These are phyloP conservation scores for Solanum arcanum DNA, from an alignment of 257 asterid genomes.

Conservation along the genomic window DNA sequence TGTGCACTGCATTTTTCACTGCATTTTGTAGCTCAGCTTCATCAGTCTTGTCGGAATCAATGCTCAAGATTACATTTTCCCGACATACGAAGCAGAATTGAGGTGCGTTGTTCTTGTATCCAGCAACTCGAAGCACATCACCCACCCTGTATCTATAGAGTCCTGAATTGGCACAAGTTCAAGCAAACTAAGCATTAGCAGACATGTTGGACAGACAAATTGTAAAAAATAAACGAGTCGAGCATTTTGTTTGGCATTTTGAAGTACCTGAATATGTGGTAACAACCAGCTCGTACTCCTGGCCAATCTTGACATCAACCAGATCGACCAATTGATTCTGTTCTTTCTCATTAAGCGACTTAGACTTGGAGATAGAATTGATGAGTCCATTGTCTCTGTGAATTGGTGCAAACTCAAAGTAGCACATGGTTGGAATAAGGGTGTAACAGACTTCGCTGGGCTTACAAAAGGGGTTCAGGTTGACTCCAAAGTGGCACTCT, in stretches of 20 bases:
- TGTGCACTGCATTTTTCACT: conserved; percentile 23
- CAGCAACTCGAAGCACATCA: not conserved
- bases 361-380: not conserved
- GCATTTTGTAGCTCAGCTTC: conserved; percentile 86
- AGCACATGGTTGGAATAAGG: not conserved
- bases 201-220: not conserved
- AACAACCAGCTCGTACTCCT: not conserved
- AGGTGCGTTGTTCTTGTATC: not conserved
- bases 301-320: not conserved
- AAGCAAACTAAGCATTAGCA: not conserved
- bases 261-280: not conserved
- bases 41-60: conserved; percentile 60
- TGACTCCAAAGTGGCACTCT: not conserved
- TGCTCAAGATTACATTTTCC: not conserved
- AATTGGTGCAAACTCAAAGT: not conserved
- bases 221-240: not conserved
- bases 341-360: not conserved
- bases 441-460: not conserved
- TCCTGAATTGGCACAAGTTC: not conserved
- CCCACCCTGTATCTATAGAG: not conserved
- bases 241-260: not conserved
- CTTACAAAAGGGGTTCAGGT: not conserved
- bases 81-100: not conserved
- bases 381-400: not conserved
- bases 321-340: not conserved